Evolutionary conservation across 2,329 filamentous ascomycete genomes (phyloP).

Genomic region (Colletotrichum sojae): DNA sequence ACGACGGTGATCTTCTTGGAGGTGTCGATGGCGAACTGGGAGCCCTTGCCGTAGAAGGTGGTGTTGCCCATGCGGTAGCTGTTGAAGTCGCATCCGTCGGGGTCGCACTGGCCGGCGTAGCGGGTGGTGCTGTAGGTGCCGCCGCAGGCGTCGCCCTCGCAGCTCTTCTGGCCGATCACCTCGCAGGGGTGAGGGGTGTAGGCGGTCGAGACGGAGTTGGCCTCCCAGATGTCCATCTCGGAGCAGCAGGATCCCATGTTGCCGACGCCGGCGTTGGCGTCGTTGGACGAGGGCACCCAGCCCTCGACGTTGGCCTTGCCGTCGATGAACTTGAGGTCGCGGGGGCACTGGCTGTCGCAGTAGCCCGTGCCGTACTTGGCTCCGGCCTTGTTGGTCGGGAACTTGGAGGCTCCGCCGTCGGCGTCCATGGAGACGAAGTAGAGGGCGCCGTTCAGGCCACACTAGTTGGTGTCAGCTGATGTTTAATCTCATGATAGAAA

Average conservation of each 20-base stretch:
- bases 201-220: constrained; percentile 75
- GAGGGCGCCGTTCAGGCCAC: constrained; percentile 80
- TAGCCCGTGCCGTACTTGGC: constrained; percentile 73
- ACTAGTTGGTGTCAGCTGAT: constrained; percentile 55
- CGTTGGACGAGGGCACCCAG: constrained; percentile 65
- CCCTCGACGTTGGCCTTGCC: constrained; percentile 68
- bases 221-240: constrained; percentile 77
- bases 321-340: constrained; percentile 71
- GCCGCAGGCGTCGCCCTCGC: constrained; percentile 66
- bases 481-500: background rate
- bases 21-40: constrained; percentile 71
- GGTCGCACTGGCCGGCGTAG: constrained; percentile 75
- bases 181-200: constrained; percentile 77
- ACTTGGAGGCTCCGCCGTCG: constrained; percentile 68
- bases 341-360: constrained; percentile 67
- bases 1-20: constrained; percentile 74
- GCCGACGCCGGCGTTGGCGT: constrained; percentile 68
- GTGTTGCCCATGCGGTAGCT: constrained; percentile 75
- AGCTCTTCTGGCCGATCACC: constrained; percentile 63
- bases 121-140: constrained; percentile 67
- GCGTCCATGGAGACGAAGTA: constrained; percentile 76
- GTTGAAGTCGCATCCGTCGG: constrained; percentile 81
- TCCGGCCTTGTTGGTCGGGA: constrained; percentile 63
- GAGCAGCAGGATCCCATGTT: constrained; percentile 70
- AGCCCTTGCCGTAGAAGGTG: constrained; percentile 71